Evolutionary conservation across 1,284 basidiomycete genomes (phyloP), one percentile per base, ranked within the genome.

Genomic region (Golubevia sp.): DNA sequence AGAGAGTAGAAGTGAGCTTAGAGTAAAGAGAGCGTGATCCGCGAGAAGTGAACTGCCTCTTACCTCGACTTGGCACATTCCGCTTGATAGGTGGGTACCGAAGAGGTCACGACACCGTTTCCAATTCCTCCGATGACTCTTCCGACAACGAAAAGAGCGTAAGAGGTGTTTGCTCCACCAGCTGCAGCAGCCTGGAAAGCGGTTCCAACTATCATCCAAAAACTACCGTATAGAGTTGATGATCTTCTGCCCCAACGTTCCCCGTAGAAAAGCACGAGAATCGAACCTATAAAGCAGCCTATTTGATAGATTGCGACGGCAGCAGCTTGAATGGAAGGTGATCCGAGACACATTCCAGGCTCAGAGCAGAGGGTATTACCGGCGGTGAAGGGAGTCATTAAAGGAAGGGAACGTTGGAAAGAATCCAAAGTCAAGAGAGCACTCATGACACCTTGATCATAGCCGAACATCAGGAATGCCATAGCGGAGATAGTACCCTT

Each of bases 221-320:
- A 15, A 2, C 13, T 5, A 21, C 59, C 59, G 24, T 15, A 30
- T 2, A 61, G 21, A 26, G 30, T 18, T 58, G 49, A 65, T 1
- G 63, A 60, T 3, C 70, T 56, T 49, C 70, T 62, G 1, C 70
- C 70, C 51, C 66, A 63, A 26, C 26, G 38, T 48, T 72, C 70
- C 56, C 70, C 70, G 15, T 64, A 34, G 21, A 72, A 55, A 23
- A 72, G 63, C 26, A 68, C 66, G 20, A 63, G 54, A 21, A 72
- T 61, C 11, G 67, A 65, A 15, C 70, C 70, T 48, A 72, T 21
- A 23, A 72, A 63, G 58, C 67, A 69, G 2, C 70, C 70, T 25
- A 72, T 63, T 38, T 72, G 64, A 65, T 72, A 72, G 4, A 72
- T 63, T 1, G 68, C 58, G 21, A 59, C 58, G 21, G 26, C 58